These are phyloP conservation scores for Pulveroboletus sp. DNA, from an alignment of 768 basidiomycete genomes.

Conservation along the genomic window DNA sequence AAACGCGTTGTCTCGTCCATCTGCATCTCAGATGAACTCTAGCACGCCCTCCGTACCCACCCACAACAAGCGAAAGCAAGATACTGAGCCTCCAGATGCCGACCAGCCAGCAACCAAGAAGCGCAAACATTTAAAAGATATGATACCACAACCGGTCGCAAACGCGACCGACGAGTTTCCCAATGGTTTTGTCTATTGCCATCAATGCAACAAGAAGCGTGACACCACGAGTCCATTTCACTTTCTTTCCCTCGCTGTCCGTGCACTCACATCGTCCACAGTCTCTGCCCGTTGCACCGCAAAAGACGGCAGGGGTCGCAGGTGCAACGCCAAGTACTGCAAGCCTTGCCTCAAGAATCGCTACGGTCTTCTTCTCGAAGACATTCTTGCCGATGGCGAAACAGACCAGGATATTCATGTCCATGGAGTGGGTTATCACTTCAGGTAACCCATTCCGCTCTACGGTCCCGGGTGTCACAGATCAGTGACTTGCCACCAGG, in stretches of 20 bases:
- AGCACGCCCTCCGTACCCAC: conserved; percentile 28
- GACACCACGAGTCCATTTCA: conserved; percentile 41
- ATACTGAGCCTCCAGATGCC: conserved; percentile 19
- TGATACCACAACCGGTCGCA: conserved; percentile 11
- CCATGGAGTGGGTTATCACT: conserved; percentile 38
- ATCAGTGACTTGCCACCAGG: conserved; percentile 34
- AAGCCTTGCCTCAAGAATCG: conserved; percentile 61
- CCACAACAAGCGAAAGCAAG: conserved; percentile 49
- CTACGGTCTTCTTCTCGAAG: conserved; percentile 45
- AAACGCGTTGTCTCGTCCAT: conserved; percentile 38
- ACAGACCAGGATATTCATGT: conserved; percentile 26
- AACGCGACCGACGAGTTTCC: conserved; percentile 30
- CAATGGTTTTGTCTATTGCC: conserved; percentile 52
- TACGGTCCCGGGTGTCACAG: conserved; percentile 4
- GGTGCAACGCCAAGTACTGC: conserved; percentile 61
- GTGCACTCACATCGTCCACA: conserved; percentile 14
- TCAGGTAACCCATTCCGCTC: conserved; percentile 40
- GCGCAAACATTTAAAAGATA: conserved; percentile 28
- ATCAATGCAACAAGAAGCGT: conserved; percentile 66
- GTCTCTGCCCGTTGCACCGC: conserved; percentile 38
- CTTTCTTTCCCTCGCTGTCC: background rate
- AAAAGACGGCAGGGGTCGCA: conserved; percentile 30
- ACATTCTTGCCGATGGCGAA: conserved; percentile 38
- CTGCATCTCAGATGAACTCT: conserved; percentile 26
- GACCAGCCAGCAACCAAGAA: conserved; percentile 20